Conservation (phyloP, 129 eudicot genomes). For the Erigeron canadensis region DNA sequence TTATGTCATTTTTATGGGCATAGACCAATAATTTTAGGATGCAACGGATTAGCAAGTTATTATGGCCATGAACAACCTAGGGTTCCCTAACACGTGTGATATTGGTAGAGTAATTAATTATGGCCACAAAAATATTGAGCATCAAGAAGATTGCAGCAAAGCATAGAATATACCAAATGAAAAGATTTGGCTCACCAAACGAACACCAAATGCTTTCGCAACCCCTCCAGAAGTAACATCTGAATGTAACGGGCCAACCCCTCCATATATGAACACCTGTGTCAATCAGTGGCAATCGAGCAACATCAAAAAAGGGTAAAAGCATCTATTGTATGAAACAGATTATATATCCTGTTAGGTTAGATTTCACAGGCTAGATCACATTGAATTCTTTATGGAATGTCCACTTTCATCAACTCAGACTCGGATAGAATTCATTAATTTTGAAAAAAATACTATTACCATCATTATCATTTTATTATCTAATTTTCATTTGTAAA, state of each 20-base stretch:
- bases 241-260: constrained; percentile 88
- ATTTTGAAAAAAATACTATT: no score
- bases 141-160: constrained; percentile 5
- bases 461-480: no score
- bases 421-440: neutral
- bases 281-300: constrained; percentile 15
- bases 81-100: neutral
- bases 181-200: constrained; percentile 55
- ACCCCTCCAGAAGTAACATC: constrained; percentile 89
- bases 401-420: no score
- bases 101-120: neutral
- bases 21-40: constrained; percentile 4
- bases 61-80: neutral
- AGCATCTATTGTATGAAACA: neutral
- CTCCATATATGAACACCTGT: constrained; percentile 88
- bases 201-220: constrained; percentile 97
- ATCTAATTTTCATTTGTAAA: no score
- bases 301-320: constrained; percentile 3
- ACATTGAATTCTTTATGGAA: neutral
- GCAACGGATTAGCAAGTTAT: constrained; percentile 13
- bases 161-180: constrained; percentile 13
- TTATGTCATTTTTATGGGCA: neutral
- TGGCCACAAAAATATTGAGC: neutral
- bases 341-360: neutral
- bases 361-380: neutral